Evolutionary conservation across 441 rosid genomes (phyloP), one percentile per base, ranked within the genome.

Genomic region (Populus tomentosa): DNA sequence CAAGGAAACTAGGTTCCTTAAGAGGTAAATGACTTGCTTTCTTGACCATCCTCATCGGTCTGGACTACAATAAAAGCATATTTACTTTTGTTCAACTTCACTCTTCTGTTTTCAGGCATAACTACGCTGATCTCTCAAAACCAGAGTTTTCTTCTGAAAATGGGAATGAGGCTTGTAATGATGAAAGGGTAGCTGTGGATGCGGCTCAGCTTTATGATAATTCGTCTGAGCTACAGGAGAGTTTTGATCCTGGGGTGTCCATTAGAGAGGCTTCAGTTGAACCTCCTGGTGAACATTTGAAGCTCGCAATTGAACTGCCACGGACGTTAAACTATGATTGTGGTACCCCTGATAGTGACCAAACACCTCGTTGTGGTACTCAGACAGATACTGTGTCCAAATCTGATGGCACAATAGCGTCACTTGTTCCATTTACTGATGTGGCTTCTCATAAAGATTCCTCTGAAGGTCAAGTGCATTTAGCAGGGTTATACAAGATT

Each of bases 1-100:
- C 85, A 87, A 86, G 90, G 99, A 92, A 78, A 89, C 97, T 18
- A 85, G 98, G 75, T 91, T 91, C 86, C 84, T 89, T 73, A 91
- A 81, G 84, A 89, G 96, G 98, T 95, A 85, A 82, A 26, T 36
- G 66, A 71, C 71, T 63, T 69, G 7, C 65, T 63, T 65, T 70
- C 77, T 77, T 70, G 42, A 67, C 74, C 40, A 33, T 21, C 61
- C 23, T 6, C 62, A 36, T 69, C 46, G 69, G 26, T 59, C 7
- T 69, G 7, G 10, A 50, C 69, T 46, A n/a, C 23, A 18, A 7
- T 67, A 26, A 73, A 23, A 20, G 32, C 28, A 42, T 78, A 46
- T 4, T 20, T 36, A 36, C 32, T 69, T 56, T 53, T n/a, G 73
- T 76, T 42, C 8, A 71, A 35, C 66, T 20, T 72, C 70, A 2